Evolutionary conservation across 1,139 yeast species (phyloP).

Genomic region (Hansenula lynferdii): DNA sequence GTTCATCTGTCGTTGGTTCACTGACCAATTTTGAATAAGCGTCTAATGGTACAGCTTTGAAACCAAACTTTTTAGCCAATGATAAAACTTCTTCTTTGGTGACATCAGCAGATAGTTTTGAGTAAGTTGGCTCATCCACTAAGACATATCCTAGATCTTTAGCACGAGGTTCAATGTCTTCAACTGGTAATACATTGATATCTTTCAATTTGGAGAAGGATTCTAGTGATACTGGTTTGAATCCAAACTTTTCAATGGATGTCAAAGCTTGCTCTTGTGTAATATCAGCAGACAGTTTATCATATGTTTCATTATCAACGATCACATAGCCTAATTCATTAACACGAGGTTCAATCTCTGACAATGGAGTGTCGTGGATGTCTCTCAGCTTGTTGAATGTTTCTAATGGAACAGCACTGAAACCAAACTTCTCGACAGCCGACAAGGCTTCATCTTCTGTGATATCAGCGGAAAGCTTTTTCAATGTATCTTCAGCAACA

Average conservation of each 20-base stretch:
- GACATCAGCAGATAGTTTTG: too few species aligned
- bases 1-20: constrained; percentile 26
- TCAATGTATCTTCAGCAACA: background rate
- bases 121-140: too few species aligned
- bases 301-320: background rate
- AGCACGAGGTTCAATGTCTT: background rate
- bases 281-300: constrained; percentile 6
- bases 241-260: constrained; percentile 15
- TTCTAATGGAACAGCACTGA: constrained; percentile 22
- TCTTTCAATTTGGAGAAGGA: background rate
- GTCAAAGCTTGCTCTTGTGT: constrained; percentile 19
- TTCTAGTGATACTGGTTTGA: constrained; percentile 22
- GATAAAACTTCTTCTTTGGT: constrained; percentile 20
- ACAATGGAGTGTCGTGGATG: background rate
- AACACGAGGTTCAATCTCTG: background rate
- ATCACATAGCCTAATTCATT: background rate
- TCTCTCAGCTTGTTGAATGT: background rate
- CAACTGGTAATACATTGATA: background rate
- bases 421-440: constrained; percentile 15
- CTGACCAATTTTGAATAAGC: constrained; percentile 21
- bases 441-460: constrained; percentile 20
- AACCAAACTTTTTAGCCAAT: constrained; percentile 15
- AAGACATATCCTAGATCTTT: background rate
- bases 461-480: constrained; percentile 6
- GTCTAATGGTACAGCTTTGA: constrained; percentile 22